Evolutionary conservation across 2,329 filamentous ascomycete genomes (phyloP).

Genomic region (Zasmidium angulare): DNA sequence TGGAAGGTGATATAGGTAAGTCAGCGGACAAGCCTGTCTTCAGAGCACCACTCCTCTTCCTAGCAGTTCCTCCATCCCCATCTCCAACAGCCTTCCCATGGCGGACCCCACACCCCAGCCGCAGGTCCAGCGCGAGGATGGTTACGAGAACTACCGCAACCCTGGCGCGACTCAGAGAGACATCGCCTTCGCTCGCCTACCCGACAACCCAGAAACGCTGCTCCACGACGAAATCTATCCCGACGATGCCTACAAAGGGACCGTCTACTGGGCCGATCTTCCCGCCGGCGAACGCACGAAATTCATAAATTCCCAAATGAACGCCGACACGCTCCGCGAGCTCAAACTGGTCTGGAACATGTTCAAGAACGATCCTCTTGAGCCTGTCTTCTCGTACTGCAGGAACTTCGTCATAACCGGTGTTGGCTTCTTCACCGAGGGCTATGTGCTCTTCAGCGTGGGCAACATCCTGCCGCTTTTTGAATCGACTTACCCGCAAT

Average conservation of each 20-base stretch:
- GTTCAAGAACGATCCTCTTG: slow-evolving; percentile 11
- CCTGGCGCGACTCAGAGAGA: not conserved
- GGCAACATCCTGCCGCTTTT: slow-evolving; percentile 6
- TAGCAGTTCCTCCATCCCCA: not conserved
- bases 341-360: slow-evolving; percentile 7
- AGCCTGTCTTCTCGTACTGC: slow-evolving; percentile 8
- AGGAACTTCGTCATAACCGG: slow-evolving; percentile 7
- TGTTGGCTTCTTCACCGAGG: slow-evolving; percentile 6
- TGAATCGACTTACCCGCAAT: slow-evolving; percentile 1
- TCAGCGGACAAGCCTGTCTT: not conserved
- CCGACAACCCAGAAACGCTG: not conserved
- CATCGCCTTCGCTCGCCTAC: not conserved
- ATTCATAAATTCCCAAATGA: slow-evolving; percentile 4
- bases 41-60: not conserved
- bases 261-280: slow-evolving; percentile 7
- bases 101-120: not conserved
- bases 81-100: not conserved
- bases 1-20: not conserved
- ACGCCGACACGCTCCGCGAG: slow-evolving; percentile 5
- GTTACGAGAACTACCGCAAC: not conserved
- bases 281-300: slow-evolving; percentile 3
- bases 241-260: not conserved
- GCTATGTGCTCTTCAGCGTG: slow-evolving; percentile 11
- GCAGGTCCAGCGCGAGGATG: not conserved
- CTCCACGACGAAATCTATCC: not conserved